These are phyloP conservation scores for Chaetoceros tenuissimus DNA, from an alignment of 108 stramenopile species.

Conservation along the genomic window DNA sequence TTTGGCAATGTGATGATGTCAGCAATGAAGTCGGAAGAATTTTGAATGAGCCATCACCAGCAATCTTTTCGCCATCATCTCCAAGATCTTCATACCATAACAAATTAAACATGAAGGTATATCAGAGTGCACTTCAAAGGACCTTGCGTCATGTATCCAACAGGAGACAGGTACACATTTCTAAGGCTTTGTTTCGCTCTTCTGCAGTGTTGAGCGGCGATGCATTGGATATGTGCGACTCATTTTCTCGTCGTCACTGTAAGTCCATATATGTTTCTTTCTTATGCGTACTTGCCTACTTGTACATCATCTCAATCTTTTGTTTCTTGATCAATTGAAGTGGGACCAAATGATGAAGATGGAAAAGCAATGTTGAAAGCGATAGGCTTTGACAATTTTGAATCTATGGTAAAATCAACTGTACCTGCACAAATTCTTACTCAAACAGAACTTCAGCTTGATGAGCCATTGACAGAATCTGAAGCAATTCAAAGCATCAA, in stretches of 20 bases:
- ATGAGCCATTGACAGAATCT: constrained; percentile 78
- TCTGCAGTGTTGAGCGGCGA: constrained; percentile 26
- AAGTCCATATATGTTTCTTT: constrained; percentile 19
- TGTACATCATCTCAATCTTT: constrained; percentile 5
- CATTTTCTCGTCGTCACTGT: constrained; percentile 78
- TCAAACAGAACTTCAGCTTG: constrained; percentile 58
- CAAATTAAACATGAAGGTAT: too few relatives aligned
- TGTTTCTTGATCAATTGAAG: constrained; percentile 15
- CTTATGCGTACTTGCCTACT: background rate
- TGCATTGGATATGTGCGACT: constrained; percentile 74
- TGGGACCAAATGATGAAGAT: constrained; percentile 81
- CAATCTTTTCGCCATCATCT: too few relatives aligned
- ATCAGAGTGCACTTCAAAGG: too few relatives aligned
- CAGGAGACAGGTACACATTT: too few relatives aligned
- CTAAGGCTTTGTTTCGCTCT: too few relatives aligned
- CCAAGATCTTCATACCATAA: too few relatives aligned
- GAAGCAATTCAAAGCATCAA: constrained; percentile 76
- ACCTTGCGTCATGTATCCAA: too few relatives aligned
- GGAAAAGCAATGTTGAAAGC: constrained; percentile 76
- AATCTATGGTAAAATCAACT: constrained; percentile 82
- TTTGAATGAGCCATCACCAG: too few relatives aligned
- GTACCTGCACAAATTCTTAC: constrained; percentile 88
- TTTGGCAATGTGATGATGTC: too few relatives aligned
- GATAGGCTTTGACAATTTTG: constrained; percentile 83
- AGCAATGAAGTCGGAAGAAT: too few relatives aligned